A percentile compares a stretch with the other conserved stretches of the same genome.
These are phyloP conservation scores for Penicillium sp. DNA, from an alignment of 2,329 filamentous ascomycete genomes.

Conservation along the genomic window DNA sequence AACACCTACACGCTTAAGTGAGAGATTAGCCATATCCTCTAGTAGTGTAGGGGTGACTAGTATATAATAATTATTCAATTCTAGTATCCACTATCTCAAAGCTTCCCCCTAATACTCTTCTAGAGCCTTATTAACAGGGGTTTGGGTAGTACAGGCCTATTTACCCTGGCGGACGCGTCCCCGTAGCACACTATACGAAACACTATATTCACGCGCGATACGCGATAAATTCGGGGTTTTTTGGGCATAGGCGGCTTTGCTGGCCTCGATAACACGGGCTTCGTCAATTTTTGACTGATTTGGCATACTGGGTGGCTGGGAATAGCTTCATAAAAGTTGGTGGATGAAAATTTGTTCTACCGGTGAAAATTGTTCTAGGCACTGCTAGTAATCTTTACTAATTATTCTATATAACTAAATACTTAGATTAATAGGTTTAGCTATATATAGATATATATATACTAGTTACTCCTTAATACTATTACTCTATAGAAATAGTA, in stretches of 20 bases:
- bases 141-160: not conserved
- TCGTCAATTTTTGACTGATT: too few species aligned
- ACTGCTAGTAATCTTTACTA: too few species aligned
- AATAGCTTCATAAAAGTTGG: too few species aligned
- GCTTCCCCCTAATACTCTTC: not conserved
- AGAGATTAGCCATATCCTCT: not conserved
- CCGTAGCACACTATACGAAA: not conserved
- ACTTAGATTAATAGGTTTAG: too few species aligned
- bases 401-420: too few species aligned
- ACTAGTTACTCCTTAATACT: too few species aligned
- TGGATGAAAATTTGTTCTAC: too few species aligned
- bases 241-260: not conserved
- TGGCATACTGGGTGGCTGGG: too few species aligned
- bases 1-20: not conserved
- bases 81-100: not conserved
- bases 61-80: not conserved
- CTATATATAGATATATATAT: too few species aligned
- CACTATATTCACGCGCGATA: slow-evolving; percentile 3
- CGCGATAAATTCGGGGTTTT: slow-evolving; percentile 8
- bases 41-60: not conserved
- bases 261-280: not conserved
- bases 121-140: not conserved
- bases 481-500: too few species aligned
- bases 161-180: not conserved
- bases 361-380: too few species aligned